Conservation (phyloP, 2,329 filamentous ascomycete species). For the Neonectria coccinea region DNA sequence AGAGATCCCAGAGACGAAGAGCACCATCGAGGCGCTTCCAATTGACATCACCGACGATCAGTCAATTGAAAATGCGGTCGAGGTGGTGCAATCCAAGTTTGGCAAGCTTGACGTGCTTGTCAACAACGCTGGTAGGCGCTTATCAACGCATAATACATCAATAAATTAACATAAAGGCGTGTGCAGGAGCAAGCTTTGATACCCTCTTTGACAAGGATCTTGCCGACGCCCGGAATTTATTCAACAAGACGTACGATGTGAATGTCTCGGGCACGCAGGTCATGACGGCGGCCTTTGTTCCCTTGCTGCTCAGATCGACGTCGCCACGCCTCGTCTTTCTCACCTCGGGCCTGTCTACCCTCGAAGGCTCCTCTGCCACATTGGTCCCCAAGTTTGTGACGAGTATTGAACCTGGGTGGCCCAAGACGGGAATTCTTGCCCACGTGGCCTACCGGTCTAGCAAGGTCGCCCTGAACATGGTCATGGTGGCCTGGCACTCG, state of each 20-base stretch:
- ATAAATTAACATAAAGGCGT: slow-evolving; percentile 1
- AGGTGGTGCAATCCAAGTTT: slow-evolving; percentile 55
- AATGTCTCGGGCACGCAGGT: slow-evolving; percentile 62
- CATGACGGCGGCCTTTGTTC: slow-evolving; percentile 54
- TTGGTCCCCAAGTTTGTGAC: background rate
- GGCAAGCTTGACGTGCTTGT: slow-evolving; percentile 64
- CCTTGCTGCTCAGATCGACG: slow-evolving; percentile 56
- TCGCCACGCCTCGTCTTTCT: slow-evolving; percentile 63
- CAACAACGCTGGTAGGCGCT: slow-evolving; percentile 65
- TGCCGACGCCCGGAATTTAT: slow-evolving; percentile 51
- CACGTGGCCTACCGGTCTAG: background rate
- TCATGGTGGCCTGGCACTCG: slow-evolving; percentile 19
- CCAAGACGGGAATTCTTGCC: background rate
- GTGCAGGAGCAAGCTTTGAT: slow-evolving; percentile 59
- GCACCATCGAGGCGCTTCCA: slow-evolving; percentile 59
- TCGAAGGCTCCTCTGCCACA: background rate
- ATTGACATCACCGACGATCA: slow-evolving; percentile 66
- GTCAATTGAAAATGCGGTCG: slow-evolving; percentile 61
- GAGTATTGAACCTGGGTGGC: background rate
- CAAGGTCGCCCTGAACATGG: slow-evolving; percentile 21
- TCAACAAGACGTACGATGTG: slow-evolving; percentile 61
- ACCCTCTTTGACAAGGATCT: slow-evolving; percentile 40
- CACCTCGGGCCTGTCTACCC: slow-evolving; percentile 47
- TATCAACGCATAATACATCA: no score
- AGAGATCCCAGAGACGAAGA: slow-evolving; percentile 55